Conservation (phyloP, 169 alveolate genomes). For the Cryptosporidium tyzzeri region DNA sequence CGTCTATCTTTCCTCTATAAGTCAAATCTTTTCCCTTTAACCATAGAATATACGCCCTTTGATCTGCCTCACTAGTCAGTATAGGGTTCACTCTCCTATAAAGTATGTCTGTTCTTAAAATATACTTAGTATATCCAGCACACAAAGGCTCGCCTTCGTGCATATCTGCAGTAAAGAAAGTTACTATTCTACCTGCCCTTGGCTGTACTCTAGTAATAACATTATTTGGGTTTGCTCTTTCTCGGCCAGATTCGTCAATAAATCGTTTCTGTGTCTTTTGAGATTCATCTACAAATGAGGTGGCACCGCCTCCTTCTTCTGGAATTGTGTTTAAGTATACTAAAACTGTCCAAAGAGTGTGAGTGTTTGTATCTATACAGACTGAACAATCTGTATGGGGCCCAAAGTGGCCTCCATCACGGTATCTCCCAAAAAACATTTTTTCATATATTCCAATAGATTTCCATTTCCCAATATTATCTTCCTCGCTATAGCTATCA, state of each 20-base stretch:
- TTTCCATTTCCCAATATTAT: constrained; percentile 63
- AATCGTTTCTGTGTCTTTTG: constrained; percentile 34
- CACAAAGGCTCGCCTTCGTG: constrained; percentile 80
- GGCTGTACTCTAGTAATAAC: constrained; percentile 53
- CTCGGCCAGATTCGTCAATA: constrained; percentile 51
- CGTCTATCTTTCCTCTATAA: constrained; percentile 31
- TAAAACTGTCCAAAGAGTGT: constrained; percentile 80
- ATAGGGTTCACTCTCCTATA: constrained; percentile 74
- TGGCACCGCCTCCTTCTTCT: constrained; percentile 64
- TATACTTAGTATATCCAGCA: constrained; percentile 77
- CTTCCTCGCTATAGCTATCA: constrained; percentile 39
- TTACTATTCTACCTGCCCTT: constrained; percentile 49
- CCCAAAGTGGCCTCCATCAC: constrained; percentile 83
- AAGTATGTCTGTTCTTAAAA: constrained; percentile 80
- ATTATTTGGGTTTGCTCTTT: constrained; percentile 40
- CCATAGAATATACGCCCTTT: constrained; percentile 60
- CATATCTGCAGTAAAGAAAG: constrained; percentile 75
- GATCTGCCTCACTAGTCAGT: constrained; percentile 33
- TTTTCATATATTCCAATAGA: constrained; percentile 44
- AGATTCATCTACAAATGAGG: constrained; percentile 20
- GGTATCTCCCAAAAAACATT: constrained; percentile 77
- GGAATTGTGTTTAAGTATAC: constrained; percentile 77
- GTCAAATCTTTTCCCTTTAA: constrained; percentile 36
- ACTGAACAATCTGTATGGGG: constrained; percentile 84
- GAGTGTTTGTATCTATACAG: constrained; percentile 78